These are phyloP conservation scores for Leavenworthia alabamica DNA, from an alignment of 345 rosid genomes.

Conservation along the genomic window DNA sequence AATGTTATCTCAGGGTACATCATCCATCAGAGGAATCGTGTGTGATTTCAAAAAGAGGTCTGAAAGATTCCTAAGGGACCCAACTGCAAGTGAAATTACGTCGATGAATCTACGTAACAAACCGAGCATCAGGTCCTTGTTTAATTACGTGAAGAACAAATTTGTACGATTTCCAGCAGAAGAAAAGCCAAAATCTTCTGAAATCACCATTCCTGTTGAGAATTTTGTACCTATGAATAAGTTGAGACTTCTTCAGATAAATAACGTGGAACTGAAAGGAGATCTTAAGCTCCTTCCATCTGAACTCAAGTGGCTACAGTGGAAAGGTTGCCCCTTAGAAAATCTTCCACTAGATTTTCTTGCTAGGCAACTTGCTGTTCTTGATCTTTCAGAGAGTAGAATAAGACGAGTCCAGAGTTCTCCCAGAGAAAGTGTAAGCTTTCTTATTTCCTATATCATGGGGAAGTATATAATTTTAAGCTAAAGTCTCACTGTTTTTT, in stretches of 20 bases:
- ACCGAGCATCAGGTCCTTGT: neutral
- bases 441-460: neutral
- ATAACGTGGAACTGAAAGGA: constrained; percentile 49
- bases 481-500: neutral
- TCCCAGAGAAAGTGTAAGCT: constrained; percentile 23
- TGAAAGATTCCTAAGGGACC: neutral
- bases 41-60: constrained; percentile 31
- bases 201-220: constrained; percentile 27
- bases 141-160: constrained; percentile 17
- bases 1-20: constrained; percentile 38
- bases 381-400: constrained; percentile 62
- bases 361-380: constrained; percentile 46
- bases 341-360: constrained; percentile 38
- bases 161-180: neutral
- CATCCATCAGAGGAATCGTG: constrained; percentile 38
- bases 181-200: constrained; percentile 14
- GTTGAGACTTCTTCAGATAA: constrained; percentile 62
- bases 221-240: constrained; percentile 41
- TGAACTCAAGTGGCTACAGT: constrained; percentile 58
- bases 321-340: constrained; percentile 55
- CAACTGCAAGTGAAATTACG: neutral
- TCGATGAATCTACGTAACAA: neutral
- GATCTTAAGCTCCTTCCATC: constrained; percentile 40
- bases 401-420: constrained; percentile 35
- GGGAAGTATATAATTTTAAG: neutral